A percentile compares a stretch with the other conserved stretches of the same genome.
Conservation (phyloP, 2,329 filamentous ascomycete genomes). For the Colletotrichum sp. region DNA sequence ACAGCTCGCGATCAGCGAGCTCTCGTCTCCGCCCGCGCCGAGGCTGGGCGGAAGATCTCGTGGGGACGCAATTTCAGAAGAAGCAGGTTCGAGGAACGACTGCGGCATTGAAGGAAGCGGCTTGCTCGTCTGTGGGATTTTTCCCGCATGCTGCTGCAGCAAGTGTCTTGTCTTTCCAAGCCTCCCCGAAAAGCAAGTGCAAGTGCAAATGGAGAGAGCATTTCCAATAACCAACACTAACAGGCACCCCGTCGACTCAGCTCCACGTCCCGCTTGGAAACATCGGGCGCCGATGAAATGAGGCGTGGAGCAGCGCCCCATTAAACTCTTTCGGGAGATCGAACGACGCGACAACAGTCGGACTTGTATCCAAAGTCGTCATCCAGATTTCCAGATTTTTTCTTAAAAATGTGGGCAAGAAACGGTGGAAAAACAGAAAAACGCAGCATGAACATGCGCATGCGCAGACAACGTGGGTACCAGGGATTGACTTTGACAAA, state of each 20-base stretch:
- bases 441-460: neutral
- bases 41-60: constrained; percentile 2
- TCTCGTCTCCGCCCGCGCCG: neutral
- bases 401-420: neutral
- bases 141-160: neutral
- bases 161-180: neutral
- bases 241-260: neutral
- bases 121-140: neutral
- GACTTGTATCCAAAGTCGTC: constrained; percentile 5
- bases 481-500: neutral
- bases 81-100: neutral
- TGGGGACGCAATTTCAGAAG: constrained; percentile 4
- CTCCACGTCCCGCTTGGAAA: constrained; percentile 6
- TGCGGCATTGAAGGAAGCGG: neutral
- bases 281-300: constrained; percentile 3
- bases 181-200: neutral
- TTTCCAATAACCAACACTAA: neutral
- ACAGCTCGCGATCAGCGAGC: neutral
- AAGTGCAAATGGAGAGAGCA: neutral
- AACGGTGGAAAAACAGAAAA: neutral
- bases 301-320: constrained; percentile 10
- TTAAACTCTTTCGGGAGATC: neutral
- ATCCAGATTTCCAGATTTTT: neutral
- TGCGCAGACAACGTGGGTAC: neutral
- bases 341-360: neutral